Evolutionary conservation across 2,329 filamentous ascomycete species (phyloP).

Genomic region (Xylaria sp.): DNA sequence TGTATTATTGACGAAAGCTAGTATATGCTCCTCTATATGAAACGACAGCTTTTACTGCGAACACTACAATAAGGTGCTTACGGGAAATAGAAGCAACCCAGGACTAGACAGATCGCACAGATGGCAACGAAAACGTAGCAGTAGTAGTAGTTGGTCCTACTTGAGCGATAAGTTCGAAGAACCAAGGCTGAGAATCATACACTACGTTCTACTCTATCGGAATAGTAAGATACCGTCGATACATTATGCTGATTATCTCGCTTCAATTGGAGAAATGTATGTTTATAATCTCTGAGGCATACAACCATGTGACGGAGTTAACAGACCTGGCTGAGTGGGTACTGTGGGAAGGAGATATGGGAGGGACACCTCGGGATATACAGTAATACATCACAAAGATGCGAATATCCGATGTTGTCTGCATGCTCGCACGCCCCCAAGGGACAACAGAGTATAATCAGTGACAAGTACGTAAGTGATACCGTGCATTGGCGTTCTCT

Average conservation of each 20-base stretch:
- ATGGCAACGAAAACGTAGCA: not conserved
- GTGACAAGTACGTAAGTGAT: not conserved
- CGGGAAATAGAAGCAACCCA: not conserved
- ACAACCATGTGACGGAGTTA: not conserved
- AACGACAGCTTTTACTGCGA: not conserved
- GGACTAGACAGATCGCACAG: not conserved
- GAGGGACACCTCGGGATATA: not conserved
- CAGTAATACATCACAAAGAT: not conserved
- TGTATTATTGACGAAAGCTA: not conserved
- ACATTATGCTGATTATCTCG: not conserved
- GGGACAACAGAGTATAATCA: not conserved
- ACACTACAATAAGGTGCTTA: not conserved
- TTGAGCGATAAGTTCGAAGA: not conserved
- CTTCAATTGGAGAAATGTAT: not conserved
- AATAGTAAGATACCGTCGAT: not conserved
- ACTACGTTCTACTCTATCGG: not conserved
- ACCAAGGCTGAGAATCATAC: not conserved
- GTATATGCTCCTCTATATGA: conserved; percentile 1
- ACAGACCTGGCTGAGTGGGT: not conserved
- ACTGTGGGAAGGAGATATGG: not conserved
- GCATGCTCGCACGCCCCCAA: not conserved
- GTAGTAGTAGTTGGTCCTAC: not conserved
- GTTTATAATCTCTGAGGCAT: not conserved
- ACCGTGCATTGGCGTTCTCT: not conserved
- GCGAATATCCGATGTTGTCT: not conserved